Evolutionary conservation across 2,329 filamentous ascomycete species (phyloP), one percentile per base, ranked within the genome.

Genomic region (Acarospora socialis): DNA sequence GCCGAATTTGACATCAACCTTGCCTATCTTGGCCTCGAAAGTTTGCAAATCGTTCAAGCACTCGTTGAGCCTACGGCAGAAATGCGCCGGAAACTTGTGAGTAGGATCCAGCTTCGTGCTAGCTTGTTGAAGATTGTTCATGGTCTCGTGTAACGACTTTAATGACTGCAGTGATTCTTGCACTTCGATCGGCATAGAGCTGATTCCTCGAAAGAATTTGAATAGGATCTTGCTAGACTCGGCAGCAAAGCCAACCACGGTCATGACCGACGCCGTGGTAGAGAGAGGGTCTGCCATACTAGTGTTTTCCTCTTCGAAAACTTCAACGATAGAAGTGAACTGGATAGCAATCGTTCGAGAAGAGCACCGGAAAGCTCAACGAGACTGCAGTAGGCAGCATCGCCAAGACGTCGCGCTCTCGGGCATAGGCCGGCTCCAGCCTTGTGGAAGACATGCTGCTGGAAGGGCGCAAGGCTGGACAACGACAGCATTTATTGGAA

Each of bases 281-380:
- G 34, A 36, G 29, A 36, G 30, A n/a, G 29, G 29, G 5, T 36
- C 34, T 13, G 28, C 21, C 34, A 36, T 36, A n/a, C n/a, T n/a
- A n/a, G n/a, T n/a, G n/a, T n/a, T n/a, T n/a, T n/a, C n/a, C n/a
- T n/a, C n/a, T n/a, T n/a, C n/a, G n/a, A n/a, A n/a, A n/a, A n/a
- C n/a, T n/a, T n/a, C n/a, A n/a, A n/a, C n/a, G n/a, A n/a, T n/a
- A n/a, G n/a, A n/a, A n/a, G n/a, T n/a, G n/a, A n/a, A n/a, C n/a
- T n/a, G n/a, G n/a, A n/a, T n/a, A n/a, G n/a, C n/a, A n/a, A n/a
- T n/a, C n/a, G n/a, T n/a, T n/a, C n/a, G n/a, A n/a, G n/a, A n/a
- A n/a, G n/a, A n/a, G n/a, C n/a, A n/a, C n/a, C n/a, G n/a, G n/a
- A n/a, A n/a, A n/a, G n/a, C n/a, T n/a, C n/a, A n/a, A n/a, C n/a